phyloP scores from a whole-genome alignment of 306 rosid species.

The Castanea crenata region DNA sequence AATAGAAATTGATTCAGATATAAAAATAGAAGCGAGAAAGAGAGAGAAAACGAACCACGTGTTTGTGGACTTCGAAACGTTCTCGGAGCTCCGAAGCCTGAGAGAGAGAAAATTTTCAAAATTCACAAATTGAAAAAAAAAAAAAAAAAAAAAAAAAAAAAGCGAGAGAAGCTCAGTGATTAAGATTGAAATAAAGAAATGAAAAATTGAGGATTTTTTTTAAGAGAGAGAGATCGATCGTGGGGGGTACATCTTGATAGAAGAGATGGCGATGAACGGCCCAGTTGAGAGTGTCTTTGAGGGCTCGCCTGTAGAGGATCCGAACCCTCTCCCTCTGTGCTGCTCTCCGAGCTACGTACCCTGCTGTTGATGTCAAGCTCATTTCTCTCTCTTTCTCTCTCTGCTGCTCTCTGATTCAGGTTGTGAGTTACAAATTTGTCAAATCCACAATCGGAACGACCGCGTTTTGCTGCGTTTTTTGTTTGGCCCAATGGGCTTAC shows the following conservation, averaged over 20 bases:
- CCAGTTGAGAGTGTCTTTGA: conserved; percentile 92
- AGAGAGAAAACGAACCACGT: conserved; percentile 59
- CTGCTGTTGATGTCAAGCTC: conserved; percentile 56
- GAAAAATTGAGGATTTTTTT: no score
- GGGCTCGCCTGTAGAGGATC: conserved; percentile 90
- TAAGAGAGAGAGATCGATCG: not conserved
- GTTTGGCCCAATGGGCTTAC: not conserved
- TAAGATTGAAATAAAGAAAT: no score
- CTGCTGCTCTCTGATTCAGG: not conserved
- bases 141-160: not conserved
- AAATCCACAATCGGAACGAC: not conserved
- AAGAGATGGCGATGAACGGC: conserved; percentile 99
- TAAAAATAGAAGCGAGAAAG: not conserved
- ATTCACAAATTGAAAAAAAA: not conserved
- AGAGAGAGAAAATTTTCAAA: not conserved
- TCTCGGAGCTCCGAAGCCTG: conserved; percentile 88
- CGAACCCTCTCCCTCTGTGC: conserved; percentile 95
- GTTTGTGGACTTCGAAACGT: conserved; percentile 73
- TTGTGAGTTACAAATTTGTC: not conserved
- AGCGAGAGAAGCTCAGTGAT: no score
- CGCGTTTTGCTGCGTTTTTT: not conserved
- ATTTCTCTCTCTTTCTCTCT: conserved; percentile 16
- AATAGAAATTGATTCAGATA: not conserved
- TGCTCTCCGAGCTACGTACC: conserved; percentile 77
- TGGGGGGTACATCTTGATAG: conserved; percentile 57